Conservation (phyloP, 495 filamentous ascomycete genomes). For the Clavariopsis aquatica region DNA sequence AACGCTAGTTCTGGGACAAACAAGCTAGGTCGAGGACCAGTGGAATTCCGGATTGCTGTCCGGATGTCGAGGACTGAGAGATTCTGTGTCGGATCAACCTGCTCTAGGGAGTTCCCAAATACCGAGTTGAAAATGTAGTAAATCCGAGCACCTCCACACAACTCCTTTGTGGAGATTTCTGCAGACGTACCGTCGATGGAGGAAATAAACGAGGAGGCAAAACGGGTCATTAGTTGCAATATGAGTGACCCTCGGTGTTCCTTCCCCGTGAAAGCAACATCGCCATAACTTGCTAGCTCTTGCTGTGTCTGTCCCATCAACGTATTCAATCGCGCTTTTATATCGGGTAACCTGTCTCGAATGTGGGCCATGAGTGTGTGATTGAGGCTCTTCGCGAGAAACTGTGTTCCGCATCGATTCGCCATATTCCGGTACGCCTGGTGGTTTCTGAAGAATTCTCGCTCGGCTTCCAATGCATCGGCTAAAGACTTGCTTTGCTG, state of each 20-base stretch:
- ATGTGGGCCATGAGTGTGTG: constrained; percentile 95
- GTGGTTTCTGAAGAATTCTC: constrained; percentile 95
- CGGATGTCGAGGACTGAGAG: constrained; percentile 95
- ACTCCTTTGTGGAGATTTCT: constrained; percentile 97
- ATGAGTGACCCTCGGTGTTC: constrained; percentile 95
- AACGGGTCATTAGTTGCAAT: constrained; percentile 96
- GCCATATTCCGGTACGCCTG: constrained; percentile 97
- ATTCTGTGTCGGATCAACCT: constrained; percentile 92
- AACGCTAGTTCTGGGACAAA: constrained; percentile 98
- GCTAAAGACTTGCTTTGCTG: constrained; percentile 88
- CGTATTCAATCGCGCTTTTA: constrained; percentile 96
- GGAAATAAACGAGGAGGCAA: constrained; percentile 96
- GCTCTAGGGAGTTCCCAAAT: constrained; percentile 94
- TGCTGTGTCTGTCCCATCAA: constrained; percentile 99
- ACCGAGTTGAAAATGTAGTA: constrained; percentile 99
- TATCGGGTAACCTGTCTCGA: constrained; percentile 91
- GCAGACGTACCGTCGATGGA: constrained; percentile 98
- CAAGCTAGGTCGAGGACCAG: constrained; percentile 88
- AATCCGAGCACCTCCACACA: constrained; percentile 93
- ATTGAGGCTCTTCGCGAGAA: constrained; percentile 92
- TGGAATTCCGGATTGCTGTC: constrained; percentile 97
- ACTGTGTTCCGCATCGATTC: constrained; percentile 90
- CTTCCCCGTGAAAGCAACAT: constrained; percentile 96
- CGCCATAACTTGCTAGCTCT: constrained; percentile 96
- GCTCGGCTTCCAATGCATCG: constrained; percentile 84